A percentile compares a stretch with the other conserved stretches of the same genome.
Conservation (phyloP, 2,329 filamentous ascomycete genomes). For the Clarireedia paspali region DNA sequence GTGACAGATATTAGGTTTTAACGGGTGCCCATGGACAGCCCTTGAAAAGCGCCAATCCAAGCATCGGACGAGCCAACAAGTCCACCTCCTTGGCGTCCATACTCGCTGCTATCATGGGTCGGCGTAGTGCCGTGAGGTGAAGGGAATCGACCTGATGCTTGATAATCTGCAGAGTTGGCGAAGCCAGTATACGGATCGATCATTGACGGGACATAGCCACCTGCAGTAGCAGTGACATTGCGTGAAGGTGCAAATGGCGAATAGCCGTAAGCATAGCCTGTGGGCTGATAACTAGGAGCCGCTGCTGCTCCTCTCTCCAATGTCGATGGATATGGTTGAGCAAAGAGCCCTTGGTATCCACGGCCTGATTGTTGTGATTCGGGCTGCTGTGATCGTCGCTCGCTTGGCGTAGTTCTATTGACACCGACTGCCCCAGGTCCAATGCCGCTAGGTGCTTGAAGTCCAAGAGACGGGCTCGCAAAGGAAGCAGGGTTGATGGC, state of each 20-base stretch:
- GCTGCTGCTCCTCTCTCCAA: conserved; percentile 33
- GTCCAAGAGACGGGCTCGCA: conserved; percentile 65
- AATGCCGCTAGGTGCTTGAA: conserved; percentile 61
- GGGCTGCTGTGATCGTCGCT: conserved; percentile 32
- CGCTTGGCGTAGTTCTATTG: conserved; percentile 32
- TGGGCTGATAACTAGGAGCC: conserved; percentile 33
- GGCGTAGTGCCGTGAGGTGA: conserved; percentile 32
- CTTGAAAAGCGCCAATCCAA: conserved; percentile 58
- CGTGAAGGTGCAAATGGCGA: conserved; percentile 37
- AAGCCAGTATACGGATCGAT: conserved; percentile 39
- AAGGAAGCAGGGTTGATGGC: conserved; percentile 97
- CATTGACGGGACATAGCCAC: conserved; percentile 33
- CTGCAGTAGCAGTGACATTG: conserved; percentile 27
- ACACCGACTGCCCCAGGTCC: conserved; percentile 58
- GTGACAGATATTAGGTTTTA: conserved; percentile 9
- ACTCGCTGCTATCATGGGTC: conserved; percentile 33
- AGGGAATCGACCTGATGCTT: conserved; percentile 40
- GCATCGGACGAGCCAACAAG: conserved; percentile 38
- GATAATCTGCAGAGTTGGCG: conserved; percentile 36
- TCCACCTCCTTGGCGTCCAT: conserved; percentile 35
- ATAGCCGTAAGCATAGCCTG: conserved; percentile 36
- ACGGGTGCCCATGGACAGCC: conserved; percentile 56
- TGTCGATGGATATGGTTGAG: conserved; percentile 36
- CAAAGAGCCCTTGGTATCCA: conserved; percentile 33
- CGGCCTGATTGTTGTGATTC: conserved; percentile 19